Base-by-base conservation (phyloP, 106 monocot species). In the Triglochin maritima region DNA sequence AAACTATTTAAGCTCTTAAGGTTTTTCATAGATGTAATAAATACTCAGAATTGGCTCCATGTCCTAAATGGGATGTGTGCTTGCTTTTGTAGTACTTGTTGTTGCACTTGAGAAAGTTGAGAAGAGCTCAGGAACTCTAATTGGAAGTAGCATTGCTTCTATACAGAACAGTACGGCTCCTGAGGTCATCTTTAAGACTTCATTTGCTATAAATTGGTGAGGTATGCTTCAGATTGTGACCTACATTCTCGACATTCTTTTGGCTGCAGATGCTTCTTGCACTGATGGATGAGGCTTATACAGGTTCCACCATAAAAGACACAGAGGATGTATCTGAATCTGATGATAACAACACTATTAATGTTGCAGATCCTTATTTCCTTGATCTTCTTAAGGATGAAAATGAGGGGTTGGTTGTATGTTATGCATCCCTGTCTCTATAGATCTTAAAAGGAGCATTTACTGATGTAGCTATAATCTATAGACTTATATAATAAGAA, bases 371-470 rank as follows among this genome's bases (percentile, higher is more conserved):
- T 74, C 85, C 90, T 10, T 67, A 85, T 53, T 90, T 95, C 72
- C 90, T 95, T 85, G 95, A 95, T 60, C 73, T 95, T 83, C 75
- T 95, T 44, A 95, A 87, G 77, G 94, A 95, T 81, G 94, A 95
- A 63, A 95, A 95, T 83, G 95, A 95, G 79, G 95, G 90, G 10
- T 78, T 95, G 70, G 83, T 87, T 59, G 89, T 94, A 94, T 68
- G 89, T 76, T 41, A 49, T 16, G 66, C 53, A 43, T 4, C n/a
- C 53, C 29, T 29, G 29, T 0, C 29, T 29, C 29, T 29, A 29
- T 29, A 29, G 29, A 29, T 29, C 29, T 29, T 29, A 29, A 29
- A 29, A 29, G 1, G 29, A 29, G 29, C 1, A 29, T 29, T 29
- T 29, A 29, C 29, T 29, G 29, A 29, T 29, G 29, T 29, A 29